These are phyloP conservation scores for Eucalyptus microcorys DNA, from an alignment of 345 rosid species.

Conservation along the genomic window DNA sequence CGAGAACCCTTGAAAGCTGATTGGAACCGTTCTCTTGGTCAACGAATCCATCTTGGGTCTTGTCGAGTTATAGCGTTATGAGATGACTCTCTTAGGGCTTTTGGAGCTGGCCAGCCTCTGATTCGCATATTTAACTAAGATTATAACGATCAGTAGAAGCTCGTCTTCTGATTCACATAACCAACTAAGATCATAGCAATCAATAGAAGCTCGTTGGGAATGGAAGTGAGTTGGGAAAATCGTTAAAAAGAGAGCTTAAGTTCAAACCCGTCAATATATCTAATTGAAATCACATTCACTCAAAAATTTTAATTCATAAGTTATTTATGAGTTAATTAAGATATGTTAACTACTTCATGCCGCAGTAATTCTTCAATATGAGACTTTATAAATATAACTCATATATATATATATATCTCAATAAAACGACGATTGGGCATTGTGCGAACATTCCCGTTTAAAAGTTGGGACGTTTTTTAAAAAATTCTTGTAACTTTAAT, in stretches of 20 bases:
- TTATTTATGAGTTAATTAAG: not conserved
- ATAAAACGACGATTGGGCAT: rapidly evolving
- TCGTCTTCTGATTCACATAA: not conserved
- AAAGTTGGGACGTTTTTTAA: not conserved
- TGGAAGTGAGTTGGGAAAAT: too few relatives aligned
- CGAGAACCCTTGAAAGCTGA: not conserved
- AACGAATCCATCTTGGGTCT: not conserved
- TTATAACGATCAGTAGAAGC: not conserved
- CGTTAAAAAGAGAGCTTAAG: not conserved
- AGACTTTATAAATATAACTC: not conserved
- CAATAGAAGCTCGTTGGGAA: not conserved
- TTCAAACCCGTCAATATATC: not conserved
- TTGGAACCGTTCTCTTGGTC: not conserved
- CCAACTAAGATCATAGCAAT: not conserved
- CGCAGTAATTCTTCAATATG: not conserved
- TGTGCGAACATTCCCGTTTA: rapidly evolving
- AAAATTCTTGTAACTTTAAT: not conserved
- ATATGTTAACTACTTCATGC: not conserved
- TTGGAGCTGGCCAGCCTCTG: not conserved
- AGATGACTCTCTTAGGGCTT: not conserved
- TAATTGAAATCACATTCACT: rapidly evolving
- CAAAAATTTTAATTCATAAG: not conserved
- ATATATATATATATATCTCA: not conserved
- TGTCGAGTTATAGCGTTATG: not conserved
- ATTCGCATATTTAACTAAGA: not conserved